Conservation (phyloP, 805 yeast genomes). For the Myxozyma neglecta region DNA sequence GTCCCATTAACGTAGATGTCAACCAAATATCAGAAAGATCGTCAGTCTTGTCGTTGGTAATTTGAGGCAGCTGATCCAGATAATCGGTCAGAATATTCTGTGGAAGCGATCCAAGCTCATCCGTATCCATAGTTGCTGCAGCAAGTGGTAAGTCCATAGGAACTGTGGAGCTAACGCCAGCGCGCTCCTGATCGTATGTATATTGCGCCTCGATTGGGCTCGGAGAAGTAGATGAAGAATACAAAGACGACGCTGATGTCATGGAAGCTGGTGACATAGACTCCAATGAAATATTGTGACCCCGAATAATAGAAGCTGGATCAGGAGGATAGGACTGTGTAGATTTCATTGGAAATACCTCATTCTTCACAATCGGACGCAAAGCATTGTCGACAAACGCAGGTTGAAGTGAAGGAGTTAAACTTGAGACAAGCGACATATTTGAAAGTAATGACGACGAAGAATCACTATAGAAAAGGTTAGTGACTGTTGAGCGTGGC, state of each 20-base stretch:
- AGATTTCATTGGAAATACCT: background rate
- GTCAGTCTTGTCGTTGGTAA: conserved; percentile 2
- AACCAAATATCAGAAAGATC: conserved; percentile 21
- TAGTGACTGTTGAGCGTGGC: background rate
- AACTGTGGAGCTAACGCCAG: background rate
- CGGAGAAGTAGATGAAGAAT: conserved; percentile 20
- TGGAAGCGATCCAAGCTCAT: background rate
- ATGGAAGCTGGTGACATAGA: conserved; percentile 28
- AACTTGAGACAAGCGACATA: background rate
- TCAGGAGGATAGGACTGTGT: conserved; percentile 1
- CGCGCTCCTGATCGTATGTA: background rate
- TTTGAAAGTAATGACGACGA: background rate
- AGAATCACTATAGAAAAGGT: background rate
- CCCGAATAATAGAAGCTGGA: conserved; percentile 24
- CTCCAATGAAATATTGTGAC: conserved; percentile 2
- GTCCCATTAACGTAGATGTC: conserved; percentile 14
- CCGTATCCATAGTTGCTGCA: background rate
- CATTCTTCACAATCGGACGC: background rate
- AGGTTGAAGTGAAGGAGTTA: background rate
- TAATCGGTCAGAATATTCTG: conserved; percentile 1
- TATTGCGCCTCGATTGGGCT: conserved; percentile 18
- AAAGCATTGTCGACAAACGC: background rate
- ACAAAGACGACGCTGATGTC: conserved; percentile 20
- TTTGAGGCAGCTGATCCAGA: background rate
- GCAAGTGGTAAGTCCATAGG: background rate